Percentiles rank a stretch among this genome's conserved stretches.
These are phyloP conservation scores for Blastobotrys serpentis DNA, from an alignment of 1,139 yeast species.

Conservation along the genomic window DNA sequence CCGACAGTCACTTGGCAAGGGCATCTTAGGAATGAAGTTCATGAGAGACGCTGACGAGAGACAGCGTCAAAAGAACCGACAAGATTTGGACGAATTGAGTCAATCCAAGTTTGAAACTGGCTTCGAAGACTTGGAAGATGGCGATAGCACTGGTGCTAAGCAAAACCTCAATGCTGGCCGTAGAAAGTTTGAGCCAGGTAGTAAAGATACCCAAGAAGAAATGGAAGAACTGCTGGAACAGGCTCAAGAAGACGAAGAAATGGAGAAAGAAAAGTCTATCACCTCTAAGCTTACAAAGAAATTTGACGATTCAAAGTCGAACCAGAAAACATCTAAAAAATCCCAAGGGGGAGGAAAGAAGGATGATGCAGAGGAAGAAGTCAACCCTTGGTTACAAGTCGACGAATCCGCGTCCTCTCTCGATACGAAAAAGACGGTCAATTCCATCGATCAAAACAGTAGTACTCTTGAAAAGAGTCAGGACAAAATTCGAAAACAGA, in stretches of 20 bases:
- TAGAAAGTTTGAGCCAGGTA: constrained; percentile 75
- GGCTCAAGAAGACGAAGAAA: constrained; percentile 49
- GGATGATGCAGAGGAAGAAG: constrained; percentile 21
- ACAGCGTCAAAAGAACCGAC: constrained; percentile 48
- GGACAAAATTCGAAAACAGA: constrained; percentile 50
- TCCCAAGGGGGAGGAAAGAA: constrained; percentile 10
- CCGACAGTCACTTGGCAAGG: constrained; percentile 58
- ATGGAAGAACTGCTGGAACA: constrained; percentile 37
- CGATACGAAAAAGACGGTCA: constrained; percentile 35
- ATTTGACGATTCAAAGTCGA: constrained; percentile 11
- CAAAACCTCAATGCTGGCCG: constrained; percentile 66
- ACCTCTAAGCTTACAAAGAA: constrained; percentile 28
- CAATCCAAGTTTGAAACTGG: constrained; percentile 44
- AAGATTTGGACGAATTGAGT: constrained; percentile 52
- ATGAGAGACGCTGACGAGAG: constrained; percentile 80
- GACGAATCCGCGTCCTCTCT: constrained; percentile 33
- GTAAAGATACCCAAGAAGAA: constrained; percentile 47
- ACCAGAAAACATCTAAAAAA: constrained; percentile 14
- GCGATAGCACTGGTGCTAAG: constrained; percentile 36
- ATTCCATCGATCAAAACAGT: constrained; percentile 57
- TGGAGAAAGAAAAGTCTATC: constrained; percentile 46
- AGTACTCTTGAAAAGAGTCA: constrained; percentile 48
- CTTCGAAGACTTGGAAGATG: constrained; percentile 43
- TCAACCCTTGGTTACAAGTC: constrained; percentile 69
- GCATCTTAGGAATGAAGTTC: constrained; percentile 90